A percentile compares a stretch with the other conserved stretches of the same genome.
phyloP scores from a whole-genome alignment of 2,329 filamentous ascomycete species.

The Emergomyces pasteurianus region DNA sequence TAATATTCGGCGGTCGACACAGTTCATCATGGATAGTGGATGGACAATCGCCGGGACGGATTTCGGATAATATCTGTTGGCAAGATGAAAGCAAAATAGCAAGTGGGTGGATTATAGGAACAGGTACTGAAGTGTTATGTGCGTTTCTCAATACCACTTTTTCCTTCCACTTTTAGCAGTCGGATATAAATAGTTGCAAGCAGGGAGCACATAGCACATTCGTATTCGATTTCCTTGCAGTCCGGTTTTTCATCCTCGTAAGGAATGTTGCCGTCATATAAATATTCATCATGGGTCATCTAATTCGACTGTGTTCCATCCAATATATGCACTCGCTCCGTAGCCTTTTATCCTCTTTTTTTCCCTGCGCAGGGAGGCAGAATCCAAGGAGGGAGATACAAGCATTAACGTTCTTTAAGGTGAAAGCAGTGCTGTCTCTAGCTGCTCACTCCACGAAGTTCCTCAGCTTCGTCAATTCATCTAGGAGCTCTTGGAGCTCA shows the following conservation, averaged over 20 bases:
- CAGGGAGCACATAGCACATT: not conserved
- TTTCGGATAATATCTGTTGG: not conserved
- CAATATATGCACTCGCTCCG: not conserved
- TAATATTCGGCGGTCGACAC: not conserved
- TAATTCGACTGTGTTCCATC: not conserved
- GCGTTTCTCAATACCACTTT: not conserved
- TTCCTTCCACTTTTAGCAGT: not conserved
- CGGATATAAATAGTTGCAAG: not conserved
- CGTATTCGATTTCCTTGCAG: not conserved
- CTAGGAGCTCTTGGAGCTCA: constrained; percentile 73
- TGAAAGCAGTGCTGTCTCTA: not conserved
- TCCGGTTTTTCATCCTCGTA: not conserved
- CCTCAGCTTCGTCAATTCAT: constrained; percentile 77
- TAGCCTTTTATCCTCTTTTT: not conserved
- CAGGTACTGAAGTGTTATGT: not conserved
- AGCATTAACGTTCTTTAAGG: not conserved
- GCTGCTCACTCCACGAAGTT: constrained; percentile 30
- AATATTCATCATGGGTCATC: not conserved
- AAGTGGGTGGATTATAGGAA: not conserved
- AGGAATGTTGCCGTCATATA: not conserved
- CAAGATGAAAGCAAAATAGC: not conserved
- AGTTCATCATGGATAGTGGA: not conserved
- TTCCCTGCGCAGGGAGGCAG: not conserved
- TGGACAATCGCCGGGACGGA: not conserved
- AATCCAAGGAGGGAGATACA: not conserved